phyloP scores from a whole-genome alignment of 768 basidiomycete species.

The Kwoniella bestiolae region DNA sequence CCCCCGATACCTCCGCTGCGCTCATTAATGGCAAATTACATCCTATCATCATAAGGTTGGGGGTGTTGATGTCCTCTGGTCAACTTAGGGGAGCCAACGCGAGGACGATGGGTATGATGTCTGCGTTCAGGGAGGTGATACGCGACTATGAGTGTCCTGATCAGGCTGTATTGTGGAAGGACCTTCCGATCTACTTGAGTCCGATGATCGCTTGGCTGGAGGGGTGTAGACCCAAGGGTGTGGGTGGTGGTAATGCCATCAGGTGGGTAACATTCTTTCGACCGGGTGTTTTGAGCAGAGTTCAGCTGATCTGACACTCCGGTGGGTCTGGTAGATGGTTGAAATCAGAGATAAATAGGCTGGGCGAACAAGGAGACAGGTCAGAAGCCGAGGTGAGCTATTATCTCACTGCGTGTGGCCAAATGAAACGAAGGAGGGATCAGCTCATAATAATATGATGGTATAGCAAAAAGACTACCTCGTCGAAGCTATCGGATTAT shows the following conservation, averaged over 20 bases:
- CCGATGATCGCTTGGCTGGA: constrained; percentile 44
- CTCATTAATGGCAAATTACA: constrained; percentile 65
- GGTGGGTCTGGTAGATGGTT: constrained; percentile 65
- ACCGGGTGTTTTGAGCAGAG: too few species aligned
- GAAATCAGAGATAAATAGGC: constrained; percentile 90
- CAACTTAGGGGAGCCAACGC: constrained; percentile 94
- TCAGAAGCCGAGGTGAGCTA: constrained; percentile 85
- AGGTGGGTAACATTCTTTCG: too few species aligned
- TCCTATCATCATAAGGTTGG: constrained; percentile 82
- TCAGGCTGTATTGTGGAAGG: constrained; percentile 42
- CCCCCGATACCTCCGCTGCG: constrained; percentile 38
- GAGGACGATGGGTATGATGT: constrained; percentile 87
- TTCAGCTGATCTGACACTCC: background rate
- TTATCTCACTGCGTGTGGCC: constrained; percentile 8
- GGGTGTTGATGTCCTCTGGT: constrained; percentile 88
- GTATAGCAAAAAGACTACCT: constrained; percentile 82
- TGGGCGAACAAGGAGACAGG: constrained; percentile 70
- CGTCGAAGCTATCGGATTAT: constrained; percentile 83
- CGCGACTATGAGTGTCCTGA: constrained; percentile 56
- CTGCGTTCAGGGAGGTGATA: constrained; percentile 83
- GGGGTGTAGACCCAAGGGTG: constrained; percentile 55
- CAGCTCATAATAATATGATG: background rate
- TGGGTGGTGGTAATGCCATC: constrained; percentile 57
- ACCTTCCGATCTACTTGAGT: constrained; percentile 45
- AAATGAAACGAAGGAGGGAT: background rate